Evolutionary conservation across 805 yeast species (phyloP), one percentile per base, ranked within the genome.

Genomic region (Pichia membranifaciens): DNA sequence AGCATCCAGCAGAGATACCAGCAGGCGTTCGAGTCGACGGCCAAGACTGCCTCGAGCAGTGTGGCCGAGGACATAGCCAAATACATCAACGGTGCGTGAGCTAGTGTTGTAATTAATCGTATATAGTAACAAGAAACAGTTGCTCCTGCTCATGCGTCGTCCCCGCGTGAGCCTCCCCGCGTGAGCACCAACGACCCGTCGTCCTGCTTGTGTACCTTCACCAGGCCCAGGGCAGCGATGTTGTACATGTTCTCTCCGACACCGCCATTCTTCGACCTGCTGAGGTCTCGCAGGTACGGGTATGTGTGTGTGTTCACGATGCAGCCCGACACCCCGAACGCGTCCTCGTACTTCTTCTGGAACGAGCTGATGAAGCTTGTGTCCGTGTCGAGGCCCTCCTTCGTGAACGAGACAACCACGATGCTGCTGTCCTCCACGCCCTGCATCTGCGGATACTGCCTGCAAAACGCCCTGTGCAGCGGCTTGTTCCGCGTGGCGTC

Each of bases 21-120:
- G 62, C 74, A 73, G 34, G 93, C 95, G 3, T 76, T 85, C 51
- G 87, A 82, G 52, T 62, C 69, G 12, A 76, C 79, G 9, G 78
- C 82, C 2, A 83, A 81, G 59, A 61, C 73, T 6, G 81, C 84
- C 4, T 75, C 83, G 9, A 75, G 83, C 46, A 68, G 75, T 54
- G 81, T 88, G 6, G 89, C 89, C 6, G 88, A 82, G 61, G 77
- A 75, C 54, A 84, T 84, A 50, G 87, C 88, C 2, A 72, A 74
- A 47, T 83, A 84, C 59, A 81, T 84, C 22, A 58, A 59, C 38
- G 55, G 57, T 43, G 38, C 8, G 15, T 17, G 8, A 18, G n/a
- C n/a, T n/a, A n/a, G n/a, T n/a, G n/a, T n/a, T n/a, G n/a, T n/a
- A n/a, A n/a, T n/a, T n/a, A n/a, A n/a, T 25, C 29, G 7, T 25